These are phyloP conservation scores for Pyrrhoderma lamaoense DNA, from an alignment of 1,284 basidiomycete genomes.

Conservation along the genomic window DNA sequence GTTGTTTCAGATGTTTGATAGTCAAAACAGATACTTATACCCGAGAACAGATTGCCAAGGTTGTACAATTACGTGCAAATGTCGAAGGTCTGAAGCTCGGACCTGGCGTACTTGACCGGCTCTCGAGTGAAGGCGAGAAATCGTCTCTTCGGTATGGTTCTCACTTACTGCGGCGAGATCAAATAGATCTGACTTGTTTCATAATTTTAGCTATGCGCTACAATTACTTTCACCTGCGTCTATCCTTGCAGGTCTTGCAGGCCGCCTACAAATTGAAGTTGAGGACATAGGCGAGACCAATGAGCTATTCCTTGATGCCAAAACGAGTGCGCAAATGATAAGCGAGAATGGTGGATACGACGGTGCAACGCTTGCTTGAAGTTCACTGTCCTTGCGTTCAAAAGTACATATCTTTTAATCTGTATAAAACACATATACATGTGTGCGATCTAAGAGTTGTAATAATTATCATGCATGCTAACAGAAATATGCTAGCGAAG, in stretches of 20 bases:
- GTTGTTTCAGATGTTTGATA: slow-evolving; percentile 73
- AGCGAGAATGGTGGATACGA: slow-evolving; percentile 35
- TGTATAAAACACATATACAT: too few species aligned
- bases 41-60: slow-evolving; percentile 80
- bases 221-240: slow-evolving; percentile 89
- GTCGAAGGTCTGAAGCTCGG: slow-evolving; percentile 82
- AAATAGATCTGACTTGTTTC: slow-evolving; percentile 8
- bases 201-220: slow-evolving; percentile 66
- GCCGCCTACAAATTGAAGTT: slow-evolving; percentile 73
- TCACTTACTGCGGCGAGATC: slow-evolving; percentile 1
- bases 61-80: slow-evolving; percentile 80
- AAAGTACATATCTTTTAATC: too few species aligned
- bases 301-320: slow-evolving; percentile 92
- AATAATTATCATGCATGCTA: too few species aligned
- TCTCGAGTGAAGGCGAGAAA: slow-evolving; percentile 79
- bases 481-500: too few species aligned
- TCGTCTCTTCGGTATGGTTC: slow-evolving; percentile 73
- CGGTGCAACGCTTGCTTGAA: slow-evolving; percentile 23
- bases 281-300: slow-evolving; percentile 91
- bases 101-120: slow-evolving; percentile 69
- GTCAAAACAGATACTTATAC: slow-evolving; percentile 88
- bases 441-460: too few species aligned
- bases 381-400: neutral
- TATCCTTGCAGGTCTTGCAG: slow-evolving; percentile 76
- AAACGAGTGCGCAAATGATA: slow-evolving; percentile 63